A percentile compares a stretch with the other conserved stretches of the same genome.
These are phyloP conservation scores for Yarrowia alimentaria DNA, from an alignment of 805 yeast genomes.

Conservation along the genomic window DNA sequence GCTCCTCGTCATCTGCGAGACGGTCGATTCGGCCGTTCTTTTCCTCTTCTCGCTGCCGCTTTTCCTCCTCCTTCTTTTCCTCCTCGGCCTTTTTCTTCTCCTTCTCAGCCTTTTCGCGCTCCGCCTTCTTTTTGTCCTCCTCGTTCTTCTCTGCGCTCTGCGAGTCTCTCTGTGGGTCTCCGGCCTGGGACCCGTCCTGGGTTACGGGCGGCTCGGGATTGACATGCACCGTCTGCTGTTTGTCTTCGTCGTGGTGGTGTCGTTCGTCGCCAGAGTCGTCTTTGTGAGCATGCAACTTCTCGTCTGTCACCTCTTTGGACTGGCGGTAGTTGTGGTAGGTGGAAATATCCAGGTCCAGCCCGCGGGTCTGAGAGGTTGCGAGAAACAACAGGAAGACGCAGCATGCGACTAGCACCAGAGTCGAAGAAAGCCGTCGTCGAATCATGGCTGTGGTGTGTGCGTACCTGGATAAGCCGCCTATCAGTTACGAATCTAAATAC, in stretches of 20 bases:
- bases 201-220: neutral
- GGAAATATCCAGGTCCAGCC: slow-evolving; percentile 5
- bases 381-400: slow-evolving; percentile 11
- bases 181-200: slow-evolving; percentile 17
- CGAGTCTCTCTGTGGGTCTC: slow-evolving; percentile 34
- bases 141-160: neutral
- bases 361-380: slow-evolving; percentile 9
- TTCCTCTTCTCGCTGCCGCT: slow-evolving; percentile 4
- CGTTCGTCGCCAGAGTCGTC: neutral
- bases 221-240: neutral
- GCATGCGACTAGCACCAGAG: neutral
- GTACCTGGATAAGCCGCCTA: too few relatives aligned
- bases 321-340: slow-evolving; percentile 1
- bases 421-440: slow-evolving; percentile 8
- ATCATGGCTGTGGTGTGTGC: neutral
- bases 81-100: slow-evolving; percentile 14
- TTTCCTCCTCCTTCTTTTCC: slow-evolving; percentile 17
- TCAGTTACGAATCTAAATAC: too few relatives aligned
- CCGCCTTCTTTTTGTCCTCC: slow-evolving; percentile 6
- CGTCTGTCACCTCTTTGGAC: slow-evolving; percentile 7
- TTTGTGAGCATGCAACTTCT: slow-evolving; percentile 1
- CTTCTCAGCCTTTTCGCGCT: neutral
- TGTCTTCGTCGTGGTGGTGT: neutral
- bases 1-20: slow-evolving; percentile 12
- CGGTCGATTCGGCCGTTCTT: slow-evolving; percentile 32